phyloP scores from a whole-genome alignment of 2,329 filamentous ascomycete species.

The Lachnellula cervina region DNA sequence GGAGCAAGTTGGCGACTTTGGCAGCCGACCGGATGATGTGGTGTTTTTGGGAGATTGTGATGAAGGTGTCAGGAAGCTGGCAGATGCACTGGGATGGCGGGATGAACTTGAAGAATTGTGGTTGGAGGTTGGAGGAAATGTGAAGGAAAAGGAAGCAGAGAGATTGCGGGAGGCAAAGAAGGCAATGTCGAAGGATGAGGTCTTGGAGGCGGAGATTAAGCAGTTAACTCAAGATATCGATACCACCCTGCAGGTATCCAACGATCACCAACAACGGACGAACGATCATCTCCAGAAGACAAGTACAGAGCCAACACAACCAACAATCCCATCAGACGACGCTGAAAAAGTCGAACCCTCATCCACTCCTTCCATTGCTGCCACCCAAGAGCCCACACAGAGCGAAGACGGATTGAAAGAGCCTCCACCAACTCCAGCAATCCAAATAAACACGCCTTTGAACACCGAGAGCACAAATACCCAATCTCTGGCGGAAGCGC shows the following conservation, averaged over 20 bases:
- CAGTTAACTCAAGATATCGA: conserved; percentile 35
- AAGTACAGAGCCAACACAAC: not conserved
- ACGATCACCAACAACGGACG: conserved; percentile 28
- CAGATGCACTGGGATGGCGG: conserved; percentile 76
- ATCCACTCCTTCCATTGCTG: not conserved
- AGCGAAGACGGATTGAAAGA: not conserved
- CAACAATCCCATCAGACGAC: not conserved
- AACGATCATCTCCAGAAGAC: conserved; percentile 21
- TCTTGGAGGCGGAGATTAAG: conserved; percentile 33
- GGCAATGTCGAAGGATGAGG: conserved; percentile 44
- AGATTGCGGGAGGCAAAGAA: conserved; percentile 9
- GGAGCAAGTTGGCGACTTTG: conserved; percentile 75
- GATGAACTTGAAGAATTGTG: conserved; percentile 77
- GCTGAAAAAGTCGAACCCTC: not conserved
- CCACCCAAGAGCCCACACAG: not conserved
- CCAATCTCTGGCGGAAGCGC: not conserved
- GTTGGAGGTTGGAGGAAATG: conserved; percentile 59
- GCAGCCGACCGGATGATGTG: conserved; percentile 77
- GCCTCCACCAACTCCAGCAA: not conserved
- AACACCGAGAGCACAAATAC: not conserved
- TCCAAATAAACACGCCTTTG: not conserved
- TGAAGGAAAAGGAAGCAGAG: conserved; percentile 40
- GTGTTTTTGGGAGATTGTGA: conserved; percentile 80
- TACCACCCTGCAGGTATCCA: conserved; percentile 27
- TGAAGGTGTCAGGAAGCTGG: conserved; percentile 70